Evolutionary conservation across 805 yeast genomes (phyloP), one percentile per base, ranked within the genome.

Genomic region (Saccharomycopsis sp.): DNA sequence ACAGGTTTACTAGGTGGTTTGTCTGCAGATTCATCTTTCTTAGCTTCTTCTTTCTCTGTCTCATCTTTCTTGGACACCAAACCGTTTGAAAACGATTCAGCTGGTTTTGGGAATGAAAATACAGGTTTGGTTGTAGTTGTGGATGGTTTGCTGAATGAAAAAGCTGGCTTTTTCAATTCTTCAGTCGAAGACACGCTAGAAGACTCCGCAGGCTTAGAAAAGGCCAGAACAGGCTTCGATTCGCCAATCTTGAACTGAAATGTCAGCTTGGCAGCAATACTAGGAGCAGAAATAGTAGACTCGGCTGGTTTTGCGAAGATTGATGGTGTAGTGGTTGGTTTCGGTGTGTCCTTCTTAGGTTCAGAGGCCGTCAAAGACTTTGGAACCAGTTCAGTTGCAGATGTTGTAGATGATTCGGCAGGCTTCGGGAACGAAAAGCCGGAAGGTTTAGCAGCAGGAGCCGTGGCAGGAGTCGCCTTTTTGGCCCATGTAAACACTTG

Each of bases 401-500:
- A 53, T 17, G 15, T 35, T 15, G 29, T 47, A 7, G 19, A 22
- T 3, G 29, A 3, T 15, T 52, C 55, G 9, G 55, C 49, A n/a
- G 56, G 56, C 24, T 53, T 53, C 14, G 49, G 17, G 25, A 53
- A 53, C 20, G 56, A 53, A 24, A 53, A 25, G 14, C 7, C 22
- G 23, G 54, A 25, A 20, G 23, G 19, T 3, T 17, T 41, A 17
- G 20, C 19, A n/a, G 54, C 14, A 25, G 38, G n/a, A 7, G 38
- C 15, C n/a, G 49, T 12, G 20, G 49, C 20, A 44, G 49, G 49
- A 44, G 22, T 19, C 8, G 49, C 49, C 7, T n/a, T 53, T 17
- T 61, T 61, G 2, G 59, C 63, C 63, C 63, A 61, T 3, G 53
- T 56, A 24, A 61, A 61, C 20, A 56, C 58, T 29, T 29, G 38